Conservation (phyloP, 345 rosid species). For the Euphorbia pulcherrima region DNA sequence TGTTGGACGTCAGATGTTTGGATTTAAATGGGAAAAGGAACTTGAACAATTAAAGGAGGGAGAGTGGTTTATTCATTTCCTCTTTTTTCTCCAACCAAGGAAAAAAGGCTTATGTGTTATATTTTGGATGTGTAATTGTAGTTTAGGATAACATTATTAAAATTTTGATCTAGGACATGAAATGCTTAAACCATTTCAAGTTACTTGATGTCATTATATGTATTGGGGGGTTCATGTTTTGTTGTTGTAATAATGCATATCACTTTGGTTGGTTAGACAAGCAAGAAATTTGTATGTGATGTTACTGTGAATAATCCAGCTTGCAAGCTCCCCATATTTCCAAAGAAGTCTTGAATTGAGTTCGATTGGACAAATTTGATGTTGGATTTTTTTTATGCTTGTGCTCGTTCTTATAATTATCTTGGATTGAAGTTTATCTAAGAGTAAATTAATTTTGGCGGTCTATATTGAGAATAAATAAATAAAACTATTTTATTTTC, state of each 20-base stretch:
- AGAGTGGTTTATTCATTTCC: slow-evolving; percentile 23
- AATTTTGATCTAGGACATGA: neutral
- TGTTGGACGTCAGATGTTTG: slow-evolving; percentile 82
- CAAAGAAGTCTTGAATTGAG: no score
- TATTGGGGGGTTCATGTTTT: neutral
- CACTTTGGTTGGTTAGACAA: neutral
- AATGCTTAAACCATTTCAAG: neutral
- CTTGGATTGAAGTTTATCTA: no score
- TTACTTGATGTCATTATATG: neutral
- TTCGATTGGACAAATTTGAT: no score
- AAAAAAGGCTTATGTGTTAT: neutral
- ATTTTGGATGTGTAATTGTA: neutral
- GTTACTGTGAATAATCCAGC: neutral
- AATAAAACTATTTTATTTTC: no score
- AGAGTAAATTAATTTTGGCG: no score
- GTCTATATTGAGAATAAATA: no score
- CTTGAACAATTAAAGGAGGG: slow-evolving; percentile 52
- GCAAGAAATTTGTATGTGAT: neutral
- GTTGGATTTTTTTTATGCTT: no score
- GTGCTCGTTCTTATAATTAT: no score
- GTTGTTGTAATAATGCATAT: neutral
- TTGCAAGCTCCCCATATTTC: no score
- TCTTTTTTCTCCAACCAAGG: neutral
- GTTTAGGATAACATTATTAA: no score
- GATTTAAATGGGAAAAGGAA: slow-evolving; percentile 88